Evolutionary conservation across 257 asterid genomes (phyloP).

Genomic region (Perilla frutescens): DNA sequence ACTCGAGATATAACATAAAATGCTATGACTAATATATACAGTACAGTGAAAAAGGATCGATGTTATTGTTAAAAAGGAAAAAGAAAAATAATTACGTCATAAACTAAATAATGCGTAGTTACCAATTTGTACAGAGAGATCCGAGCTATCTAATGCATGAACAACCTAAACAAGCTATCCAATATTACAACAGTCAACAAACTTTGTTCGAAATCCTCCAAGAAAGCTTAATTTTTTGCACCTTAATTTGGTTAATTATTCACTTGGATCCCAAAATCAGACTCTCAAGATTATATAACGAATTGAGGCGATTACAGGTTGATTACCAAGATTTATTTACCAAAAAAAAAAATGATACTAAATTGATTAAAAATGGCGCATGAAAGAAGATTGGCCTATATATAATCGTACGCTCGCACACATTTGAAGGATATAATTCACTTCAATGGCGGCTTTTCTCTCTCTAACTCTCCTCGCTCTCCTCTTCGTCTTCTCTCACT

Average conservation of each 20-base stretch:
- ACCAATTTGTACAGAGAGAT: not conserved
- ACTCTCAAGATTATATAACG: not conserved
- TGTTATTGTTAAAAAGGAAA: too few relatives aligned
- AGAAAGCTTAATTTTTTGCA: not conserved
- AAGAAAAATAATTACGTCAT: too few relatives aligned
- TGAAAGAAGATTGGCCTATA: not conserved
- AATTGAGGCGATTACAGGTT: not conserved
- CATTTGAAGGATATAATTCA: not conserved
- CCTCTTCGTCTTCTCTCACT: conserved; percentile 36
- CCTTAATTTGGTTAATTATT: not conserved
- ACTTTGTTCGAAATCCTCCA: not conserved
- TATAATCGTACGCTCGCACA: not conserved
- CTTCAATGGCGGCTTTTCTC: conserved; percentile 52
- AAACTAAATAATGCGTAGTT: not conserved
- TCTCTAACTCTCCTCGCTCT: conserved; percentile 37
- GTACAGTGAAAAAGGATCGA: too few relatives aligned
- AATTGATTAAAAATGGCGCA: not conserved
- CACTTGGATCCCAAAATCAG: not conserved
- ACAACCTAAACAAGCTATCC: not conserved
- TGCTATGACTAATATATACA: too few relatives aligned
- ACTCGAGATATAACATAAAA: too few relatives aligned
- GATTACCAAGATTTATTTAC: not conserved
- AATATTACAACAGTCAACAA: not conserved
- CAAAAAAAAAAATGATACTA: not conserved
- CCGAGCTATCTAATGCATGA: not conserved